Base-by-base conservation (phyloP, 169 alveolate species). In the Eimeria sp. region DNA sequence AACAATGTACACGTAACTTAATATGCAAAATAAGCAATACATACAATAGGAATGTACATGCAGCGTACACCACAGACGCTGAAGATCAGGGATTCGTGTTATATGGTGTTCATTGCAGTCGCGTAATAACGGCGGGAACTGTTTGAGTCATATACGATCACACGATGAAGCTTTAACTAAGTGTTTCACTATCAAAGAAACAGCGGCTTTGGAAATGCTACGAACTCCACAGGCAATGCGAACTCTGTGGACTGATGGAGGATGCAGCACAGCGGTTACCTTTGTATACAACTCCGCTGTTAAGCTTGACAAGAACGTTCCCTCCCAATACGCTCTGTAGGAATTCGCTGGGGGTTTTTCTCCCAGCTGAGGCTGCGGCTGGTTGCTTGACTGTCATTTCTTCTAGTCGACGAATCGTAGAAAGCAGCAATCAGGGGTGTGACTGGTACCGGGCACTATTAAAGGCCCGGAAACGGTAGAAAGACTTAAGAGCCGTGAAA, bases 261-360 rank as follows among this genome's bases (percentile, higher is more conserved):
- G 45, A 25, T 61, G n/a, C 7, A 11, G 63, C 63, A 34, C 20
- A 30, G n/a, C 40, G 34, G 6, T 30, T 43, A 70, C 97, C 97
- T 72, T 88, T 75, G 90, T 92, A 96, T 80, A 83, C 90, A 2
- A 94, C 89, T 5, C 97, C 97, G 73, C 91, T 96, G 95, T 92
- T 96, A 16, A 96, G 80, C 88, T 90, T 89, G 30, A 92, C 96
- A 40, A 89, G 80, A 3, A 91, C 96, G 65, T 43, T 83, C 43
- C 78, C 95, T 20, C 95, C 97, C 14, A 96, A 47, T 2, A 96
- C 97, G 49, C 49, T 88, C 83, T 94, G 93, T 10, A 92, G 95
- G 67, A 96, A 96, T 95, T 82, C 96, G n/a, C 86, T 89, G 70
- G 97, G 96, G 65, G 94, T 63, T 83, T 67, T 58, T 80, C 83